Conservation (phyloP, 176 grass and related monocot genomes). For the Musa acuminata region DNA sequence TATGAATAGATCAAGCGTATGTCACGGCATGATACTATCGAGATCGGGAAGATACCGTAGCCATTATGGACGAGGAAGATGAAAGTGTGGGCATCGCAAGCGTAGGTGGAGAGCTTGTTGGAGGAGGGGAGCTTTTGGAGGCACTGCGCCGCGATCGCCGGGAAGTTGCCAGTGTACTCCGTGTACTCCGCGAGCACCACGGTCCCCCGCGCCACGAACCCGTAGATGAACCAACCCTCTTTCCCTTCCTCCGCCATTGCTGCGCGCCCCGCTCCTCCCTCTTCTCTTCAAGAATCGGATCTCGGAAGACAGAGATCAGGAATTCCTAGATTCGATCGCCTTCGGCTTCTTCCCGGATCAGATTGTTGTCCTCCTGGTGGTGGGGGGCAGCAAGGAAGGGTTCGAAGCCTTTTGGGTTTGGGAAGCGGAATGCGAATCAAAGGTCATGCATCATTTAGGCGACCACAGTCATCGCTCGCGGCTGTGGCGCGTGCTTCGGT, state of each 20-base stretch:
- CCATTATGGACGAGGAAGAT: slow-evolving; percentile 79
- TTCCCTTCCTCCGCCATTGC: slow-evolving; percentile 21
- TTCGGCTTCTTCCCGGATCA: not conserved
- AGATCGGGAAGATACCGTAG: slow-evolving; percentile 37
- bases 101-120: slow-evolving; percentile 61
- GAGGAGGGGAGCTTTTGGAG: slow-evolving; percentile 70
- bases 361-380: not conserved
- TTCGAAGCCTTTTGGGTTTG: not conserved
- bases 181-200: slow-evolving; percentile 88
- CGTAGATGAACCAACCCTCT: slow-evolving; percentile 72
- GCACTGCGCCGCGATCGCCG: slow-evolving; percentile 69
- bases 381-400: too few relatives aligned
- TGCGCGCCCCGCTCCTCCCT: not conserved
- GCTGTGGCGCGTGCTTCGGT: not conserved
- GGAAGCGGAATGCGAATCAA: not conserved
- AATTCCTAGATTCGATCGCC: not conserved
- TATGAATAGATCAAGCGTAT: not conserved
- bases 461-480: not conserved
- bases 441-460: not conserved
- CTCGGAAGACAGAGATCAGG: not conserved
- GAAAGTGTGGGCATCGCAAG: slow-evolving; percentile 82
- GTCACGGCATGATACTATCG: too few relatives aligned
- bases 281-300: not conserved
- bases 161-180: slow-evolving; percentile 90
- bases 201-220: slow-evolving; percentile 85